These are phyloP conservation scores for Umbelopsis sp. DNA, from an alignment of 192 early-diverging fungal species.

Conservation along the genomic window DNA sequence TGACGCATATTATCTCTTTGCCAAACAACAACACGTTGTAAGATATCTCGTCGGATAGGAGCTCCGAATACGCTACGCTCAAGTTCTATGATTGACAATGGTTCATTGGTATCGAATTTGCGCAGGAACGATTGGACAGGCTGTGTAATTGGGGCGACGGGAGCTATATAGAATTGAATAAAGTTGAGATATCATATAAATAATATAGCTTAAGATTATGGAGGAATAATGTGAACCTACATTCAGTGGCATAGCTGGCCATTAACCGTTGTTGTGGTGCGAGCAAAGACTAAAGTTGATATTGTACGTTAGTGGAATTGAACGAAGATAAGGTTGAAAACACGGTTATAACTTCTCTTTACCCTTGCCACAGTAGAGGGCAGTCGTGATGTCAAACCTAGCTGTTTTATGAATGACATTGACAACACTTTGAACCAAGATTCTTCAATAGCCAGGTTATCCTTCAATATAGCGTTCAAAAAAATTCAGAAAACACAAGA, in stretches of 20 bases:
- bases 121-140: slow-evolving; percentile 74
- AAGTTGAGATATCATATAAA: background rate
- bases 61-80: slow-evolving; percentile 75
- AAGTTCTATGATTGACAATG: slow-evolving; percentile 72
- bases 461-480: background rate
- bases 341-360: background rate
- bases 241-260: slow-evolving; percentile 7
- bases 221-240: background rate
- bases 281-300: background rate
- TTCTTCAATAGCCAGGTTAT: background rate
- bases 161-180: background rate
- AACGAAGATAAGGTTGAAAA: background rate
- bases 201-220: background rate
- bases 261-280: background rate
- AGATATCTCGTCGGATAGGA: slow-evolving; percentile 75
- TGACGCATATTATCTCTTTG: slow-evolving; percentile 78
- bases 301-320: background rate
- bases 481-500: slow-evolving; percentile 9
- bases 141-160: slow-evolving; percentile 29
- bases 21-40: slow-evolving; percentile 86
- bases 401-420: slow-evolving; percentile 6
- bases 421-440: background rate
- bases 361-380: background rate
- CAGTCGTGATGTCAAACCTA: slow-evolving; percentile 8
- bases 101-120: slow-evolving; percentile 73